A percentile compares a stretch with the other conserved stretches of the same genome.
Conservation (phyloP, 176 grass and related monocot species). For the Hordeum marinum region DNA sequence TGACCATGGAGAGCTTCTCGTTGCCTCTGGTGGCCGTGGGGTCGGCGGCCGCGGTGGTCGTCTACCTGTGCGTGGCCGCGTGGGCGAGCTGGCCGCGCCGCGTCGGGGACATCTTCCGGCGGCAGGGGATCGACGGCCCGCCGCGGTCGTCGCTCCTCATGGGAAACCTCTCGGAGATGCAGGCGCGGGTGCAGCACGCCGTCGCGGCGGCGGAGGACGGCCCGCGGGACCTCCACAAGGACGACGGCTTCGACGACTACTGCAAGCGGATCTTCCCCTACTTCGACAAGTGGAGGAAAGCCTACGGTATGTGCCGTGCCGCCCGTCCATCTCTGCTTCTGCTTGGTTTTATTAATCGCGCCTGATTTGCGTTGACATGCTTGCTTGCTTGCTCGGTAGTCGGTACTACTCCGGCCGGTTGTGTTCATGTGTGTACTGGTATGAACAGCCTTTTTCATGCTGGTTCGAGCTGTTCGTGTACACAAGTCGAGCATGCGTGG, state of each 20-base stretch:
- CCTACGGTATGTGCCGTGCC: conserved; percentile 47
- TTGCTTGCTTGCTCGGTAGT: neutral
- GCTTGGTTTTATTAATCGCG: too few relatives aligned
- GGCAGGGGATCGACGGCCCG: conserved; percentile 69
- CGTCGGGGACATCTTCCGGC: conserved; percentile 41
- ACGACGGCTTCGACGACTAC: conserved; percentile 61
- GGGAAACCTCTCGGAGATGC: conserved; percentile 78
- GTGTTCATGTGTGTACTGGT: neutral
- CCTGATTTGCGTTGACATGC: neutral
- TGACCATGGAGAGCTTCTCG: conserved; percentile 26
- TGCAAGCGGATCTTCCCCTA: conserved; percentile 83
- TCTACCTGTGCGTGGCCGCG: conserved; percentile 25
- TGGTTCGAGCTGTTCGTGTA: neutral
- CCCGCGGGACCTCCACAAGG: conserved; percentile 24
- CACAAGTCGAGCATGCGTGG: neutral
- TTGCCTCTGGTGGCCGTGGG: conserved; percentile 15
- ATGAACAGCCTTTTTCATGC: neutral
- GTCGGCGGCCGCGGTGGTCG: neutral
- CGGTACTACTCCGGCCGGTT: neutral
- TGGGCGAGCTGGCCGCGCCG: conserved; percentile 45
- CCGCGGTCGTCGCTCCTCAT: conserved; percentile 55
- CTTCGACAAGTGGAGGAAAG: conserved; percentile 87
- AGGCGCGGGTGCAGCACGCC: conserved; percentile 27
- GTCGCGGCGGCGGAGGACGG: neutral
- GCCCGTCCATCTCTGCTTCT: neutral